phyloP scores from a whole-genome alignment of 2,329 filamentous ascomycete species.

The Penicillium psychrosexuale region DNA sequence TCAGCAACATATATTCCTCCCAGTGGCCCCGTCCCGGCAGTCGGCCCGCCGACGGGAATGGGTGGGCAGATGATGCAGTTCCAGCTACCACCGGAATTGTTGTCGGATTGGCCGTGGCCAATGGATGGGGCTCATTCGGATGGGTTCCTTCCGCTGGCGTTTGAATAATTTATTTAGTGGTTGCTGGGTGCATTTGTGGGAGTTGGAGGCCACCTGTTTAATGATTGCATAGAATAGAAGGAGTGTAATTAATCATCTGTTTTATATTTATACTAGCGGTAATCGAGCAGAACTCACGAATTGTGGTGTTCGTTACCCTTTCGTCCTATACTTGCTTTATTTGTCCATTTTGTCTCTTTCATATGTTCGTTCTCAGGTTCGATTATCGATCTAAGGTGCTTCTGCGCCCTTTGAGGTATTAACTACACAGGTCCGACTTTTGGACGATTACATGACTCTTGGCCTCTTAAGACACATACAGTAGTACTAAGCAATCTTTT shows the following conservation, averaged over 20 bases:
- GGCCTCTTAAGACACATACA: too few relatives aligned
- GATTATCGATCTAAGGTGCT: background rate
- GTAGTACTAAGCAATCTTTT: too few relatives aligned
- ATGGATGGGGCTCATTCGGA: slow-evolving; percentile 24
- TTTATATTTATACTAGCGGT: background rate
- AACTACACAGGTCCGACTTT: too few relatives aligned
- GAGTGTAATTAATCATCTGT: background rate
- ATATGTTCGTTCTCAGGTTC: background rate
- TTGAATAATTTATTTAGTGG: slow-evolving; percentile 13
- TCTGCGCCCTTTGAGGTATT: too few relatives aligned
- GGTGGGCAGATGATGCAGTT: slow-evolving; percentile 33
- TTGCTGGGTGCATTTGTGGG: background rate
- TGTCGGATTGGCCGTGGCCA: slow-evolving; percentile 44
- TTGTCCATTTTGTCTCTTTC: background rate
- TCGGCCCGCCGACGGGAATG: slow-evolving; percentile 9
- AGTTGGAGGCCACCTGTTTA: background rate
- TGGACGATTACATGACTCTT: too few relatives aligned
- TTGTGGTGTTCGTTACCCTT: background rate
- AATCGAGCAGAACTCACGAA: background rate
- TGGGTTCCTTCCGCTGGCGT: slow-evolving; percentile 24
- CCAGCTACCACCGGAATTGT: slow-evolving; percentile 41
- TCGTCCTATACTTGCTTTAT: background rate
- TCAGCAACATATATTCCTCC: slow-evolving; percentile 10
- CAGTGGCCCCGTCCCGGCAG: background rate
- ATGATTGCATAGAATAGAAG: slow-evolving; percentile 1